phyloP scores from a whole-genome alignment of 176 grass and related monocot genomes.

The Themeda triandra region DNA sequence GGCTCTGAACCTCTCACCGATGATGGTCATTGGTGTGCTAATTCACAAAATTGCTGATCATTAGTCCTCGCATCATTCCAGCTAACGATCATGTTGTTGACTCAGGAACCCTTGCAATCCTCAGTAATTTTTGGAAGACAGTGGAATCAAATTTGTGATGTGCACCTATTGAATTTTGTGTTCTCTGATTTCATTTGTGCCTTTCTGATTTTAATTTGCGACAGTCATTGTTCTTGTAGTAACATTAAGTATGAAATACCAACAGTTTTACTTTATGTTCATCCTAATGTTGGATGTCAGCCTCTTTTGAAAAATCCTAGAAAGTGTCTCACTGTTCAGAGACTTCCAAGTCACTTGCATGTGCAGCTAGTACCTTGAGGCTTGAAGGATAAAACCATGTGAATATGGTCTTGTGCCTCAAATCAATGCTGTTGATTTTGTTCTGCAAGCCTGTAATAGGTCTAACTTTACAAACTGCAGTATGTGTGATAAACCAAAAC shows the following conservation, averaged over 20 bases:
- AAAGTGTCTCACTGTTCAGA: not conserved
- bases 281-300: not conserved
- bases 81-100: not conserved
- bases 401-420: not conserved
- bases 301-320: not conserved
- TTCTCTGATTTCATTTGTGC: not conserved
- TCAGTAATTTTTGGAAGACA: not conserved
- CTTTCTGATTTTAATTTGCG: not conserved
- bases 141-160: not conserved
- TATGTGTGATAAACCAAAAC: not conserved
- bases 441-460: not conserved
- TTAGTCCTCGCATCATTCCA: constrained; percentile 13
- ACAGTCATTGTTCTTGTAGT: not conserved
- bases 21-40: not conserved
- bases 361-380: not conserved
- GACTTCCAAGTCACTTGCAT: not conserved
- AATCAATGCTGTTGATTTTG: not conserved
- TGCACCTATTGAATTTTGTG: not conserved
- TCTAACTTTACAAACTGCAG: not conserved
- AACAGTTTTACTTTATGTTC: not conserved
- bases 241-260: not conserved
- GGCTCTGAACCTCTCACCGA: not conserved
- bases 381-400: constrained; percentile 10
- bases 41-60: not conserved
- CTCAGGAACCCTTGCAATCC: not conserved